A percentile compares a stretch with the other conserved stretches of the same genome.
Conservation (phyloP, 2,329 filamentous ascomycete genomes). For the Podosphaera xanthii region DNA sequence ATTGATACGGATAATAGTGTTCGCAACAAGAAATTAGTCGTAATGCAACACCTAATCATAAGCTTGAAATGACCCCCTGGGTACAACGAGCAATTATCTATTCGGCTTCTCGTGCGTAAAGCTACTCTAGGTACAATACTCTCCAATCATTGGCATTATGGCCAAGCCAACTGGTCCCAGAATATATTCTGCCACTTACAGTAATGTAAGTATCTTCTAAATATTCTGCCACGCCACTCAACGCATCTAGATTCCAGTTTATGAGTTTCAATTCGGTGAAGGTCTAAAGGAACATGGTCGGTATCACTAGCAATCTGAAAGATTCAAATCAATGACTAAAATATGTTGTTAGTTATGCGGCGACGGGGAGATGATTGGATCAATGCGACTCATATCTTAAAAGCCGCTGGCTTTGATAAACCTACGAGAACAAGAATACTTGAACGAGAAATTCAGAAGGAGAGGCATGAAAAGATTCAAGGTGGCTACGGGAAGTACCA, state of each 20-base stretch:
- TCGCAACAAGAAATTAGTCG: too few relatives aligned
- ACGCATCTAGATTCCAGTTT: conserved; percentile 57
- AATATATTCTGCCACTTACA: conserved; percentile 47
- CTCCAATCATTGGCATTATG: conserved; percentile 10
- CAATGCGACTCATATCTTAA: conserved; percentile 97
- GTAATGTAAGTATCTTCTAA: conserved; percentile 29
- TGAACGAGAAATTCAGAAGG: conserved; percentile 91
- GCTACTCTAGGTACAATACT: too few relatives aligned
- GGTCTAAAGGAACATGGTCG: conserved; percentile 53
- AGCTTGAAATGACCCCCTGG: too few relatives aligned
- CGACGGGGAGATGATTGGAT: conserved; percentile 88
- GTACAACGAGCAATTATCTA: too few relatives aligned
- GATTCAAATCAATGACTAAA: conserved; percentile 1
- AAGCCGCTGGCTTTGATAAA: conserved; percentile 93
- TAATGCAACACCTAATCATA: too few relatives aligned
- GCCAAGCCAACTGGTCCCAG: conserved; percentile 15
- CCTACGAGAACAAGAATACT: conserved; percentile 84
- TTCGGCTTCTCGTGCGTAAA: too few relatives aligned
- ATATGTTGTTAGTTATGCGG: conserved; percentile 47
- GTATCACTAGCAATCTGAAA: not conserved
- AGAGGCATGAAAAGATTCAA: conserved; percentile 91
- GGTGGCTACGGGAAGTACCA: conserved; percentile 98
- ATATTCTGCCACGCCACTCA: not conserved
- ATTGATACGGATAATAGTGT: too few relatives aligned
- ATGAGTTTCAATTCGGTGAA: conserved; percentile 68